Conservation (phyloP, 768 basidiomycete genomes). For the Coprinellus micaceus region DNA sequence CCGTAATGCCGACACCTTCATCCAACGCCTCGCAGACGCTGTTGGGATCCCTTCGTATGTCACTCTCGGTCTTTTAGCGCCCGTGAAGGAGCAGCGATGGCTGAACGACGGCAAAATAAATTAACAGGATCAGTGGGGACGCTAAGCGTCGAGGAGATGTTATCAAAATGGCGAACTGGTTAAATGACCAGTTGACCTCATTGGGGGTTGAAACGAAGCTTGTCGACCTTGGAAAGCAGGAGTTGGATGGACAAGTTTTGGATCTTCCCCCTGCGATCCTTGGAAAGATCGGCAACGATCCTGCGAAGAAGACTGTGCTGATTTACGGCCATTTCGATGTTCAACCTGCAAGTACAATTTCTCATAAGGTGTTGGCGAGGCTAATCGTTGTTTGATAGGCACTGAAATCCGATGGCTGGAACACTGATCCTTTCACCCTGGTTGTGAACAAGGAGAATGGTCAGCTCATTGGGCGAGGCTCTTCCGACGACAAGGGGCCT, state of each 20-base stretch:
- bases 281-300: constrained; percentile 77
- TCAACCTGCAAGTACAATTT: constrained; percentile 62
- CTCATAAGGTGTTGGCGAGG: not conserved
- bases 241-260: constrained; percentile 60
- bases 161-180: constrained; percentile 81
- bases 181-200: constrained; percentile 67
- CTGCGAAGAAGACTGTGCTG: constrained; percentile 88
- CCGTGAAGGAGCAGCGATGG: not conserved
- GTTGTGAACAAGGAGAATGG: constrained; percentile 42
- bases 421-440: constrained; percentile 79
- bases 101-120: not conserved
- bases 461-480: constrained; percentile 80
- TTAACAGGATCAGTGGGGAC: constrained; percentile 64
- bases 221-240: constrained; percentile 74
- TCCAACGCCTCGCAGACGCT: constrained; percentile 73
- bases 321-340: constrained; percentile 96
- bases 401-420: constrained; percentile 74
- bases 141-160: constrained; percentile 70
- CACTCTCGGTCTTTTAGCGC: constrained; percentile 10
- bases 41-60: constrained; percentile 78
- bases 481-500: constrained; percentile 90
- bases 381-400: constrained; percentile 26
- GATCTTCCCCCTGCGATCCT: constrained; percentile 81
- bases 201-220: constrained; percentile 76
- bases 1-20: constrained; percentile 65